Evolutionary conservation across 176 grass and related monocot genomes (phyloP), one percentile per base, ranked within the genome.

Genomic region (Leersia perrieri): DNA sequence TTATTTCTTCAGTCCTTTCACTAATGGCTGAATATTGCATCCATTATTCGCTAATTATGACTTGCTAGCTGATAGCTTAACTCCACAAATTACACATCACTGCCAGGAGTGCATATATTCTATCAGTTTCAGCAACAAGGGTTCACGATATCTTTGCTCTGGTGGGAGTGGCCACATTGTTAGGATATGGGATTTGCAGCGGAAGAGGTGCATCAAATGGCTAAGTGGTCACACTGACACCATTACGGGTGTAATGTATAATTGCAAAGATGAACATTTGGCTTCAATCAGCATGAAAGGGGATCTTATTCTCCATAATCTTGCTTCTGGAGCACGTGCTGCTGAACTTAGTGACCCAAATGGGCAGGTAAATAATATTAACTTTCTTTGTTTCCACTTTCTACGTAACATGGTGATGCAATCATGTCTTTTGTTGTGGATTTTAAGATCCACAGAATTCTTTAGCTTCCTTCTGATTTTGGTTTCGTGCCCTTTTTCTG

Each of bases 251-350:
- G 96, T 99, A 62, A 91, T 95, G 90, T 99, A 99, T 82, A 99
- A 99, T 74, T 95, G 86, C 79, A 92, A 94, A 74, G 96, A 99
- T 82, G 96, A 99, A 74, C 92, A 99, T 85, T 79, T 99, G 78
- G 96, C 96, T 89, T 99, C 96, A 9, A 93, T 99, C 70, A 99
- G 88, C 69, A 77, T 95, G 79, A 94, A 89, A 57, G 96, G 96
- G 34, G 96, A 99, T 78, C 92, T 99, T 51, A 99, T 99, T 91
- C 96, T 99, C 85, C 96, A 99, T 40, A 95, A 99, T 86, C 96
- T 99, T 89, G 87, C 92, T 82, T 99, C 96, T 61, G 96, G 96
- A 75, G 92, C 92, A 75, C 88, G 92, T 70, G 87, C 92, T 78
- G 86, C 92, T 77, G 96, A 99, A 89, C 89, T 99, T 76, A 93